These are phyloP conservation scores for Colletotrichum cuscutae DNA, from an alignment of 2,329 filamentous ascomycete genomes.

Conservation along the genomic window DNA sequence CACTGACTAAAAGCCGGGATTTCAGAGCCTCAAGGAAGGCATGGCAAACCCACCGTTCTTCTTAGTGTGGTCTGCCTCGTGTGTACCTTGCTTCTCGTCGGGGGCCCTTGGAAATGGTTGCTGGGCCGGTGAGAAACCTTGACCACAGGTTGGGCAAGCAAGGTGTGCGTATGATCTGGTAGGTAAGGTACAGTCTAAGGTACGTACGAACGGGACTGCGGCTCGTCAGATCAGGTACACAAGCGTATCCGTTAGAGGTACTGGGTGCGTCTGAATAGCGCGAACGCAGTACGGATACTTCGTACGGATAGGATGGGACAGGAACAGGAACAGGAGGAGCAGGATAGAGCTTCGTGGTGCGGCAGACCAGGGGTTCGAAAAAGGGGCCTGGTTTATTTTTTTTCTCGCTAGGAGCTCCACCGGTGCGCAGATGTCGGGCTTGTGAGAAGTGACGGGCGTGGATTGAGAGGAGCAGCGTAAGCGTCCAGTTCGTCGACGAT, in stretches of 20 bases:
- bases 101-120: not conserved
- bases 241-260: slow-evolving; percentile 8
- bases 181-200: slow-evolving; percentile 9
- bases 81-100: slow-evolving; percentile 5
- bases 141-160: not conserved
- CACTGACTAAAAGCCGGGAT: slow-evolving; percentile 35
- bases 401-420: slow-evolving; percentile 30
- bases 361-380: slow-evolving; percentile 28
- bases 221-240: slow-evolving; percentile 12
- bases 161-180: not conserved
- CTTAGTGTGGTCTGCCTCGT: slow-evolving; percentile 23
- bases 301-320: not conserved
- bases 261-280: not conserved
- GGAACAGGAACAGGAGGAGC: not conserved
- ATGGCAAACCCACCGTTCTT: slow-evolving; percentile 34
- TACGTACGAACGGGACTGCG: not conserved
- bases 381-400: slow-evolving; percentile 11
- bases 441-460: slow-evolving; percentile 15
- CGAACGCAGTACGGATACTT: not conserved
- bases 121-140: not conserved
- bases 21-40: slow-evolving; percentile 31
- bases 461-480: slow-evolving; percentile 10
- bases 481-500: slow-evolving; percentile 24
- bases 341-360: slow-evolving; percentile 31
- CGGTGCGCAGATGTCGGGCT: slow-evolving; percentile 25